Evolutionary conservation across 805 yeast species (phyloP), one percentile per base, ranked within the genome.

Genomic region (Candida corydali): DNA sequence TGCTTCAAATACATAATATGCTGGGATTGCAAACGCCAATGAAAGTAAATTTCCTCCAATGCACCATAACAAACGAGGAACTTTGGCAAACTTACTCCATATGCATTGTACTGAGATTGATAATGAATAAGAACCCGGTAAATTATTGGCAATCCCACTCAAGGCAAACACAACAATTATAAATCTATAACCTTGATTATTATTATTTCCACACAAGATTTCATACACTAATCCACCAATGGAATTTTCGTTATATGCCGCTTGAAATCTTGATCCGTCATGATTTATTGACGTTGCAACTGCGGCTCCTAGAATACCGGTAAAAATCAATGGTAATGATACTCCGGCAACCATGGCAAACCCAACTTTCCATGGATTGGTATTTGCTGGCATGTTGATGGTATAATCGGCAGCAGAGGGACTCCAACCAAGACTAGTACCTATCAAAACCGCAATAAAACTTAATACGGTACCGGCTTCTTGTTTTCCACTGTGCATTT

Each of bases 21-120:
- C 65, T 11, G 66, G 66, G 30, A 59, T 61, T 20, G 61, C 50
- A 20, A 61, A 47, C 6, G 51, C 65, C 34, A 61, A 47, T 4
- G 65, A 53, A 8, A 57, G 46, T 28, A 51, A 52, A 34, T 60
- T 60, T 8, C 64, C 65, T 9, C 51, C 18, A 4, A 57, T 29
- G 42, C 63, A 57, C 65, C 66, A 61, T n/a, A 52, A 58, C 35
- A 59, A 45, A 39, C 66, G 47, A 14, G 66, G 65, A 24, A 58
- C 40, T 29, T 40, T 49, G 20, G 61, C 61, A 29, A 57, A 52
- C 11, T 48, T 49, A 9, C 55, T 48, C 63, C 63, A 59, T 16
- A 57, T 46, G 4, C 63, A 56, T 37, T 60, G 66, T 27, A 45
- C 46, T 7, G 62, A 45, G 17, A 61, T 40, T 5, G 61, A 46